These are phyloP conservation scores for Salvia splendens DNA, from an alignment of 257 asterid genomes.

Conservation along the genomic window DNA sequence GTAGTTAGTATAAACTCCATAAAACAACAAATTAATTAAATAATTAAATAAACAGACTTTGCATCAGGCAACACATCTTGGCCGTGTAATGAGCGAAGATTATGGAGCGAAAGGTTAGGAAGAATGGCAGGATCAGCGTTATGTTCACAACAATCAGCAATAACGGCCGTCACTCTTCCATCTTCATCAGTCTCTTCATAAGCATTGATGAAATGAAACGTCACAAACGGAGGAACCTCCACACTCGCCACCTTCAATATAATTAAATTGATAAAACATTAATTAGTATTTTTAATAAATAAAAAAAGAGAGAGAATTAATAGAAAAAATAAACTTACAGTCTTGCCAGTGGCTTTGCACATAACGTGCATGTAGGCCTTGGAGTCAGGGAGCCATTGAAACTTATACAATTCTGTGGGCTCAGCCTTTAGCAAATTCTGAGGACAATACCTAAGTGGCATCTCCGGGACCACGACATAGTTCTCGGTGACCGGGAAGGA, in stretches of 20 bases:
- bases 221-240: conserved; percentile 82
- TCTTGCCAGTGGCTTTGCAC: conserved; percentile 82
- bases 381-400: conserved; percentile 86
- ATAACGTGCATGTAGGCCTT: conserved; percentile 80
- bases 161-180: no score
- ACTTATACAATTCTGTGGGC: conserved; percentile 91
- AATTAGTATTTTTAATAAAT: not conserved
- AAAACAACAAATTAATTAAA: not conserved
- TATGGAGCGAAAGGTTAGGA: no score
- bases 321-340: no score
- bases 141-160: no score
- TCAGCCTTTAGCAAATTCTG: conserved; percentile 82
- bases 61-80: conserved; percentile 84
- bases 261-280: no score
- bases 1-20: no score
- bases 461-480: conserved; percentile 89
- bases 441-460: conserved; percentile 92
- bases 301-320: no score
- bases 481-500: conserved; percentile 90
- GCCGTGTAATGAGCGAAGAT: conserved; percentile 65
- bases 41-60: conserved; percentile 44
- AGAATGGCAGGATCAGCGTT: no score
- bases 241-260: conserved; percentile 78
- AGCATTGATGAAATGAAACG: conserved; percentile 93
- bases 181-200: conserved; percentile 95